Evolutionary conservation across 2,329 filamentous ascomycete species (phyloP), one percentile per base, ranked within the genome.

Genomic region (Talaromyces sp.): DNA sequence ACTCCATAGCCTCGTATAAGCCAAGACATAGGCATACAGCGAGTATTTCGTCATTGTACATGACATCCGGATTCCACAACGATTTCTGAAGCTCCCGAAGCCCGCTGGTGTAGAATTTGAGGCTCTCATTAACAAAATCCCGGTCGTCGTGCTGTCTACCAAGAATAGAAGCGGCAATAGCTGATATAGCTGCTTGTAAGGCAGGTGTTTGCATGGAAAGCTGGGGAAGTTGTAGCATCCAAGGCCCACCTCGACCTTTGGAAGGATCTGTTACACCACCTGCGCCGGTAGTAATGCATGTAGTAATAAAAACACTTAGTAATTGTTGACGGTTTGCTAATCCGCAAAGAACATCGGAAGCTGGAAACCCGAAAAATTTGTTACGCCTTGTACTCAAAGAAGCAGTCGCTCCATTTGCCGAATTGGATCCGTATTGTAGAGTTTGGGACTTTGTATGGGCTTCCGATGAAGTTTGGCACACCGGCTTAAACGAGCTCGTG

Each of bases 1-100:
- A 79, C 68, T 79, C 76, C 37, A 73, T 67, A 10, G 75, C 64
- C 62, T 76, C 74, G 61, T 79, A 80, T 49, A 78, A 70, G 19
- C 72, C 69, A 1, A 79, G 65, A 8, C 74, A 69, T 71, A 78
- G 70, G 62, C 77, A 78, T 8, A 76, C 73, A 19, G 75, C 75
- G 8, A 79, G 69, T 0, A 74, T 76, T 47, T 77, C 75, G 59
- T 79, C 73, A 33, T 72, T 71, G 61, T 72, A 72, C 71, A 75
- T 74, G 25, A 74, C 65, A 2, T 67, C 62, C 1, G 68, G 69
- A 67, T 75, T 68, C 68, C 71, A 74, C 2, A 79, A 68, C 2
- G 77, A 77, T 19, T 69, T 71, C 61, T 78, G 77, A 25, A 79
- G 68, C 49, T 79, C 72, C 43, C 70, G 74, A 6, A 80, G 70